phyloP scores from a whole-genome alignment of 1,284 basidiomycete genomes.

The Tylopilus orsonianus region DNA sequence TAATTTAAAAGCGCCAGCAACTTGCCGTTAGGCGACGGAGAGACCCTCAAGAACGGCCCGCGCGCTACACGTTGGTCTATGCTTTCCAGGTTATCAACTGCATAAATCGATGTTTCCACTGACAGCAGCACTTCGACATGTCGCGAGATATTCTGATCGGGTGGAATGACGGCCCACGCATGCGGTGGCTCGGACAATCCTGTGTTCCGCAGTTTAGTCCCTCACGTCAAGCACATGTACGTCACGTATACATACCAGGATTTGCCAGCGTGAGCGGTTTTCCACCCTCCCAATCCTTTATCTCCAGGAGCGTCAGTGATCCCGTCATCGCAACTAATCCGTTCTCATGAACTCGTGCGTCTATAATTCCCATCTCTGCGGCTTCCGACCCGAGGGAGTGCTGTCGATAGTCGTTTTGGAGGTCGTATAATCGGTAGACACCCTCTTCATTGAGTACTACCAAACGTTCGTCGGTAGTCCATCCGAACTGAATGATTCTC shows the following conservation, averaged over 20 bases:
- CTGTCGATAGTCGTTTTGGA: slow-evolving; percentile 84
- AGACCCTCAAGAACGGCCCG: slow-evolving; percentile 86
- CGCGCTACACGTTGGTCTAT: slow-evolving; percentile 87
- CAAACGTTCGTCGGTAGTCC: slow-evolving; percentile 79
- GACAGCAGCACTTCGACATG: slow-evolving; percentile 87
- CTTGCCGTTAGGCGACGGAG: slow-evolving; percentile 91
- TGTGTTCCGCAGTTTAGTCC: slow-evolving; percentile 30
- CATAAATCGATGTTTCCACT: slow-evolving; percentile 73
- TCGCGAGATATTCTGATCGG: slow-evolving; percentile 81
- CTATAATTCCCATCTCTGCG: slow-evolving; percentile 80
- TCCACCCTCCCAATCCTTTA: slow-evolving; percentile 82
- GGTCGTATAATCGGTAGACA: slow-evolving; percentile 85
- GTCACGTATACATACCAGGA: slow-evolving; percentile 51
- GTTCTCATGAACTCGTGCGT: slow-evolving; percentile 82
- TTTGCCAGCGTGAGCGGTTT: slow-evolving; percentile 66
- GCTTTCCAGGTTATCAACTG: slow-evolving; percentile 83
- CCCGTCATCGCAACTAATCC: slow-evolving; percentile 88
- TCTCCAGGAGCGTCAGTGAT: slow-evolving; percentile 76
- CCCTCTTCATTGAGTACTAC: slow-evolving; percentile 92
- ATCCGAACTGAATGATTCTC: slow-evolving; percentile 79
- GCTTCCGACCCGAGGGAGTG: slow-evolving; percentile 85
- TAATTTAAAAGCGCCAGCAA: slow-evolving; percentile 84
- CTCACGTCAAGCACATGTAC: slow-evolving; percentile 2
- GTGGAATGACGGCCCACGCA: slow-evolving; percentile 85
- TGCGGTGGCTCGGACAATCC: slow-evolving; percentile 75